These are phyloP conservation scores for Mortierella sp. DNA, from an alignment of 371 early-diverging fungal species.

Conservation along the genomic window DNA sequence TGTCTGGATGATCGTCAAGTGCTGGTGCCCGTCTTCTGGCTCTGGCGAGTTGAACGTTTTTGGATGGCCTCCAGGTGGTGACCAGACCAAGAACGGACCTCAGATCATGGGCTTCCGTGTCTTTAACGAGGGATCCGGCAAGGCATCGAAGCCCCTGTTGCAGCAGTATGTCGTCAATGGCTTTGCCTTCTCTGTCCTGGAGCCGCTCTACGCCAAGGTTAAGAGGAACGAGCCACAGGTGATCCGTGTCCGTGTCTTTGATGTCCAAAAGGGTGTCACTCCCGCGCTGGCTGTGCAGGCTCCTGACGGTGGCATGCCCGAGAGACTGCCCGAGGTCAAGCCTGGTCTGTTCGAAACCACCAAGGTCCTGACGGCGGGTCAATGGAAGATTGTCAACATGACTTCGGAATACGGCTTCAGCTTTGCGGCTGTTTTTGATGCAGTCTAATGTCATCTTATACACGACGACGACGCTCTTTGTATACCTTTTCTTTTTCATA, in stretches of 20 bases:
- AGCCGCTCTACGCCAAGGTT: conserved; percentile 45
- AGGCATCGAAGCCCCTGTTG: conserved; percentile 37
- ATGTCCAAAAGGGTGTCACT: conserved; percentile 40
- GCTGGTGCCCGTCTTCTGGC: conserved; percentile 44
- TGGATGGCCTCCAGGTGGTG: conserved; percentile 58
- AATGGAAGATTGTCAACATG: conserved; percentile 58
- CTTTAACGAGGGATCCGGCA: conserved; percentile 51
- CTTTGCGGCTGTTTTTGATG: conserved; percentile 56
- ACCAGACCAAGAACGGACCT: conserved; percentile 58
- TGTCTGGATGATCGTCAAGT: conserved; percentile 47
- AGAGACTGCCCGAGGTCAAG: conserved; percentile 39
- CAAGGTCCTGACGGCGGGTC: conserved; percentile 34
- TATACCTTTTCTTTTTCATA: conserved; percentile 7
- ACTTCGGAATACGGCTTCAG: conserved; percentile 56
- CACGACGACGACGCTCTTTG: background rate
- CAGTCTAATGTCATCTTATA: conserved; percentile 21
- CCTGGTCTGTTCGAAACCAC: conserved; percentile 44
- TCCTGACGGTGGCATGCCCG: conserved; percentile 55
- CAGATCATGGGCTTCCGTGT: conserved; percentile 48
- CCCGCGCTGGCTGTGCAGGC: conserved; percentile 49
- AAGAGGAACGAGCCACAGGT: conserved; percentile 35
- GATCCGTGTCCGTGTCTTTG: conserved; percentile 52
- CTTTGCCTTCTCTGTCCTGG: conserved; percentile 55
- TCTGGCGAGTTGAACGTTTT: conserved; percentile 48
- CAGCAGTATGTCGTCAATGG: conserved; percentile 56